Evolutionary conservation across 768 basidiomycete species (phyloP).

Genomic region (Baorangia bicolor): DNA sequence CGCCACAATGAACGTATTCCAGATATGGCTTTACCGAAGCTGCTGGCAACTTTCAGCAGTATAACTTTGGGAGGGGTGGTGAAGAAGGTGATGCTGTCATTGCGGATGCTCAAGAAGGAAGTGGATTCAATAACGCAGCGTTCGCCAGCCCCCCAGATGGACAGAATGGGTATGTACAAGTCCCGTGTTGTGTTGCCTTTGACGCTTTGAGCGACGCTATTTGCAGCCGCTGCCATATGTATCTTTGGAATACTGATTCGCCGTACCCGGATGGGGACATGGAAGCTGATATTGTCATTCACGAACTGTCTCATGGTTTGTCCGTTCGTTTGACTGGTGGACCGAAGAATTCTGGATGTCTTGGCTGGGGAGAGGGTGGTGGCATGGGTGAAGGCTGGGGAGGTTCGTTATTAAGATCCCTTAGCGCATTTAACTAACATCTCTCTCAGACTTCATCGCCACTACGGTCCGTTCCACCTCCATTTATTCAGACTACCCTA

Average conservation of each 20-base stretch:
- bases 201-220: no score
- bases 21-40: slow-evolving; percentile 91
- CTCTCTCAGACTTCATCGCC: slow-evolving; percentile 72
- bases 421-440: neutral
- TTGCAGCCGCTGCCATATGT: slow-evolving; percentile 84
- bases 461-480: slow-evolving; percentile 79
- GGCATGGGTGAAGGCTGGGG: slow-evolving; percentile 99
- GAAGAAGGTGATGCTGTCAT: slow-evolving; percentile 87
- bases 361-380: slow-evolving; percentile 94
- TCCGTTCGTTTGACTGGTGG: slow-evolving; percentile 95
- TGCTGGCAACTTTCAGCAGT: slow-evolving; percentile 95
- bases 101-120: slow-evolving; percentile 93
- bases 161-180: slow-evolving; percentile 57
- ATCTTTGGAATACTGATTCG: slow-evolving; percentile 87
- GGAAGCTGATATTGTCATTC: slow-evolving; percentile 96
- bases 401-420: slow-evolving; percentile 44
- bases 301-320: slow-evolving; percentile 85
- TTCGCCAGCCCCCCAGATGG: slow-evolving; percentile 87
- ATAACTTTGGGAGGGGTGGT: slow-evolving; percentile 93
- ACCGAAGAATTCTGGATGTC: slow-evolving; percentile 86
- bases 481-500: slow-evolving; percentile 74
- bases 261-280: slow-evolving; percentile 95
- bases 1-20: slow-evolving; percentile 12
- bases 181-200: neutral
- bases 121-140: slow-evolving; percentile 90